Base-by-base conservation (phyloP, 495 filamentous ascomycete genomes). In the Friedmanniomyces simplex region DNA sequence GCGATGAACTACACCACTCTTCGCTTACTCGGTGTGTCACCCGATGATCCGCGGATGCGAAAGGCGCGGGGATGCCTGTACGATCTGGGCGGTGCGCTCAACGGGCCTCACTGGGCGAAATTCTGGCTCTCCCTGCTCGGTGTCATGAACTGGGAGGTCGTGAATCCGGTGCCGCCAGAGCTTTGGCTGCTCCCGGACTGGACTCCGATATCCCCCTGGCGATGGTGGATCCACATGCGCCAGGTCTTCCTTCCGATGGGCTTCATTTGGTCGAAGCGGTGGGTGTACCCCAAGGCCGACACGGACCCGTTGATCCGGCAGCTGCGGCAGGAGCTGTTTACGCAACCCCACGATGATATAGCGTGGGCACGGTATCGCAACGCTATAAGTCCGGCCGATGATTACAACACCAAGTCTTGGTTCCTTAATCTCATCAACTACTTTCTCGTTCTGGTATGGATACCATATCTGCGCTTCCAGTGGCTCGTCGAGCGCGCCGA, bases 221-320 rank as follows among this genome's bases (percentile, higher is more conserved):
- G 89, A 47, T 98, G 93, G 93, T 98, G 93, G 93, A 89, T 95
- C 60, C 93, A 98, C 60, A 95, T 95, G 71, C 88, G 93, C 16
- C 82, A 85, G 68, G 91, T 98, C 30, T 96, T 90, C 69, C 70
- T 96, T 36, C 86, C 91, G 11, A 95, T 97, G 88, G 83, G 85
- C 13, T 97, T 84, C 64, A 75, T 96, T 39, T 96, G 84, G 74
- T 91, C 88, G 7, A 85, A 83, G 72, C 78, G 77, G 43, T 94
- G 83, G 77, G 77, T 78, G 12, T 82, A 81, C 56, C 52, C 57
- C 7, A 60, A 57, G 16, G 60, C 60, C 0, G 43, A 63, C 4
- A 74, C 84, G 52, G 87, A 84, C 48, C 80, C 87, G 11, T 61
- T 91, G 1, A 87, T 85, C 49, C 77, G 76, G 16, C 77, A 81